phyloP scores from a whole-genome alignment of 202 grass and related monocot species.

The Musa balbisiana region DNA sequence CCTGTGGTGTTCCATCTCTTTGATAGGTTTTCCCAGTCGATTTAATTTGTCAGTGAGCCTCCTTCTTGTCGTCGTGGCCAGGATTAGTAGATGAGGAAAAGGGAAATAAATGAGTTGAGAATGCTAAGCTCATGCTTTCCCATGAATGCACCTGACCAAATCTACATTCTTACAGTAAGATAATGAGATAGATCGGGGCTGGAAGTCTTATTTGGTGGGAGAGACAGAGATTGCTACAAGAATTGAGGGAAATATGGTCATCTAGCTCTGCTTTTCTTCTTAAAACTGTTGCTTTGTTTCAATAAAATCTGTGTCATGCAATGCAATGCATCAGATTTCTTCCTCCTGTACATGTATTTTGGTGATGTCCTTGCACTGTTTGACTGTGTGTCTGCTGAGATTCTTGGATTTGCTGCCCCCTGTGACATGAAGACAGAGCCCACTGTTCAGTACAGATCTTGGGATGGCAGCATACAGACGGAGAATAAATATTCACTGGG shows the following conservation, averaged over 20 bases:
- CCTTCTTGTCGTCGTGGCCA: slow-evolving; percentile 3
- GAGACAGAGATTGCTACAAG: too few relatives aligned
- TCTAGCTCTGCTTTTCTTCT: too few relatives aligned
- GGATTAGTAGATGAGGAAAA: background rate
- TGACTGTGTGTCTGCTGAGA: slow-evolving; percentile 22
- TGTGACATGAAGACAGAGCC: slow-evolving; percentile 1
- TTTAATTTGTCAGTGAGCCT: background rate
- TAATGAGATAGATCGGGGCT: too few relatives aligned
- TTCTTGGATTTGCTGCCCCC: slow-evolving; percentile 9
- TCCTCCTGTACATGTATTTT: slow-evolving; percentile 2
- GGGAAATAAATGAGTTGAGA: background rate
- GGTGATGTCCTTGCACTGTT: slow-evolving; percentile 1
- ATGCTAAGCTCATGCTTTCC: background rate
- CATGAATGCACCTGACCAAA: too few relatives aligned
- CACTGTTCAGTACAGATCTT: background rate
- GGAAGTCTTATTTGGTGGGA: too few relatives aligned
- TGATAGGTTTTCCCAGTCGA: background rate
- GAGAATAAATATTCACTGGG: background rate
- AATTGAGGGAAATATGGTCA: too few relatives aligned
- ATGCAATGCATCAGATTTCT: background rate
- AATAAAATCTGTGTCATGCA: background rate
- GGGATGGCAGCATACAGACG: slow-evolving; percentile 4
- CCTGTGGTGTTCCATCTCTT: background rate
- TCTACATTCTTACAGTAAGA: too few relatives aligned
- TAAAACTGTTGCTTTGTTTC: too few relatives aligned